phyloP scores from a whole-genome alignment of 129 eudicot species.

The Smallanthus sonchifolius region DNA sequence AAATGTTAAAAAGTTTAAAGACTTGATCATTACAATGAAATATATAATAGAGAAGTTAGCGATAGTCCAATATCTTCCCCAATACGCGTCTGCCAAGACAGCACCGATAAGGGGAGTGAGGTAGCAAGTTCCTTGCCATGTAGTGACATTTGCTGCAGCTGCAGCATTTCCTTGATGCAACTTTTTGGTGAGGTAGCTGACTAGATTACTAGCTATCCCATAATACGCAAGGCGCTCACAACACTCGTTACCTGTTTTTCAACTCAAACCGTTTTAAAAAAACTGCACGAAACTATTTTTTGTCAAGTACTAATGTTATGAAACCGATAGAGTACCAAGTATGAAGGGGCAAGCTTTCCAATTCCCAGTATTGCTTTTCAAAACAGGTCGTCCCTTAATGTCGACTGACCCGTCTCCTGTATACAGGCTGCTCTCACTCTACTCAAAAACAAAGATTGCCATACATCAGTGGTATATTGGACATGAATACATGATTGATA shows the following conservation, averaged over 20 bases:
- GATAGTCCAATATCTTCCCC: conserved; percentile 94
- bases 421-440: conserved; percentile 45
- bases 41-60: conserved; percentile 62
- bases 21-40: conserved; percentile 44
- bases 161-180: conserved; percentile 64
- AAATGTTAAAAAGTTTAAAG: not conserved
- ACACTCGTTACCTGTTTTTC: conserved; percentile 63
- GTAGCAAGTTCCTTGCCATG: conserved; percentile 82
- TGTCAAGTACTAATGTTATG: not conserved
- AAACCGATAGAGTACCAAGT: conserved; percentile 39
- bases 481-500: not conserved
- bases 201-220: conserved; percentile 65
- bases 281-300: not conserved
- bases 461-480: not conserved
- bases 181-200: conserved; percentile 60
- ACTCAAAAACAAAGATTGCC: not conserved
- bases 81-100: conserved; percentile 67
- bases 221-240: conserved; percentile 79
- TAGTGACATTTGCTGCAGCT: conserved; percentile 68
- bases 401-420: conserved; percentile 80
- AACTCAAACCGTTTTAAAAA: not conserved
- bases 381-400: conserved; percentile 54
- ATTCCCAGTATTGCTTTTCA: conserved; percentile 65
- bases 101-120: conserved; percentile 78
- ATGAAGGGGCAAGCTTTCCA: conserved; percentile 86